Base-by-base conservation (phyloP, 176 grass and related monocot species). In the Rhynchospora breviuscula region DNA sequence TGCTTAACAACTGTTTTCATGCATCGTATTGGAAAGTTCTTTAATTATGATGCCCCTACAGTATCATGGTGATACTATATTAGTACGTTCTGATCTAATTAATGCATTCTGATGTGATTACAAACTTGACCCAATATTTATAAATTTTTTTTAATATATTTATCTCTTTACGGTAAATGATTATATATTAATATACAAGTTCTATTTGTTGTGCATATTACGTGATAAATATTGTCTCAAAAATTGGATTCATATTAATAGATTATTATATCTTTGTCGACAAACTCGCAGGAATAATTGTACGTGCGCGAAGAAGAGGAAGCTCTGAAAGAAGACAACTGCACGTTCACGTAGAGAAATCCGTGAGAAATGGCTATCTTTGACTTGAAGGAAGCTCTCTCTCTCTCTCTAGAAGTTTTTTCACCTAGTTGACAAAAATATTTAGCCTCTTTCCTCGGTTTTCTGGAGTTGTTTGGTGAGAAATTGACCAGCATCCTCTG, bases 1-100 rank as follows among this genome's bases (percentile, higher is more conserved):
- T 56, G 73, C 49, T 56, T 33, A 77, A 77, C 73, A 77, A 77
- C 49, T 56, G 49, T 10, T 77, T 77, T n/a, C 73, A 77, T 75
- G 70, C 46, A 75, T 75, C 21, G 6, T 54, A 8, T 13, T 56
- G 47, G 6, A 77, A 52, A 56, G 19, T 56, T 56, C 5, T 77
- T 77, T 17, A 76, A 68, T 17, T 15, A 56, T 31, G 21, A 47
- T 56, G 49, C 48, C 48, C 29, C 10, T 75, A 54, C 72, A 56
- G 22, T 76, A 29, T 53, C 21, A 47, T 47, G 67, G 33, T 47
- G n/a, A 47, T 71, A 21, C 7, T 71, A 45, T 70, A 40, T 43
- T 40, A 4, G 35, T 4, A 44, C 17, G 8, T 46, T 70, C 67
- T 69, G 63, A 25, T 2, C 10, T 33, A 12, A 29, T 10, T 52